Evolutionary conservation across 805 yeast genomes (phyloP), one percentile per base, ranked within the genome.

Genomic region (Pichia thaimueangensis): DNA sequence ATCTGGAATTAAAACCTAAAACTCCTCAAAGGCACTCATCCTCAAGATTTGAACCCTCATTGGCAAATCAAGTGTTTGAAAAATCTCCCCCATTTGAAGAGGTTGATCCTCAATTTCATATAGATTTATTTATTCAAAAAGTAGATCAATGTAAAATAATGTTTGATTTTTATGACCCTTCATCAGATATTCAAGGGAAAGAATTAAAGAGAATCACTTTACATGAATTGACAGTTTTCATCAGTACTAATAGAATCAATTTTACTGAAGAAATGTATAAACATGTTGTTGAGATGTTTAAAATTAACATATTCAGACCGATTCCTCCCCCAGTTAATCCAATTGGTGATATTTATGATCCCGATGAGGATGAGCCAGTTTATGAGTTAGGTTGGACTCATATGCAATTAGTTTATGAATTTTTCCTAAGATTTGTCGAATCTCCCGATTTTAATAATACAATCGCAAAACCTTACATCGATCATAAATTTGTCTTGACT

Each of bases 301-400:
- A 79, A 55, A 76, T 74, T 45, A 93, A 93, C 64, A 72, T 93
- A 43, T 89, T 93, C 64, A 77, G 98, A 57, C 96, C 97, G 25
- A 87, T 93, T 37, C 97, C 98, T 3, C 98, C 98, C 1, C 97
- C 97, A 1, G 96, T 89, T 29, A 93, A 93, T 60, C 97, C 97
- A 5, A 76, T 89, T 35, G 98, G 98, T 30, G 98, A 93, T 51
- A 76, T 91, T 30, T 93, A 76, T 63, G 98, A 93, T 56, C 98
- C 98, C 1, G 98, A 93, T 65, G 98, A 93, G 65, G 98, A 93
- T 67, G 98, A 93, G 64, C 97, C 97, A 3, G 95, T 93, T 30
- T 79, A 80, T 54, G 97, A 93, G 61, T 77, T 91, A 49, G 89
- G 97, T 9, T 93, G 98, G 98, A 96, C 97, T 11, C 98, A 93